phyloP scores from a whole-genome alignment of 2,329 filamentous ascomycete species.

The Zopfia rhizophila region DNA sequence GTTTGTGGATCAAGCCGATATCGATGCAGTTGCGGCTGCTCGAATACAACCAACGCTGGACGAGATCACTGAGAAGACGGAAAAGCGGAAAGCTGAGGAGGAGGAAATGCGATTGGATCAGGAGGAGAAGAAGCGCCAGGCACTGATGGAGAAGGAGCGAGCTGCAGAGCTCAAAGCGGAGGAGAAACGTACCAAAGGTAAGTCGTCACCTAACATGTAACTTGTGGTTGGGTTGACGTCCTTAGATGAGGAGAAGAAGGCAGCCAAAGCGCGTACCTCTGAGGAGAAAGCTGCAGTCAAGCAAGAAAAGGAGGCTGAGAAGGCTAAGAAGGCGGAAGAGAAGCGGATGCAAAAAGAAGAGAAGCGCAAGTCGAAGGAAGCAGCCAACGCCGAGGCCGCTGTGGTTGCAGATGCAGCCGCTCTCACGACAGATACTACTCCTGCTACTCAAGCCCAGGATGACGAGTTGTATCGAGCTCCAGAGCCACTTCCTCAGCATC shows the following conservation, averaged over 20 bases:
- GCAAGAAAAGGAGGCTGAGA: constrained; percentile 54
- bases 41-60: constrained; percentile 85
- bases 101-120: constrained; percentile 72
- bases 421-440: constrained; percentile 14
- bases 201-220: constrained; percentile 35
- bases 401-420: constrained; percentile 9
- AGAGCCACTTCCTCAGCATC: constrained; percentile 10
- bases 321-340: constrained; percentile 63
- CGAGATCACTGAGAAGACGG: constrained; percentile 83
- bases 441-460: constrained; percentile 16
- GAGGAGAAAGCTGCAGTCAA: constrained; percentile 58
- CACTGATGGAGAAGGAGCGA: constrained; percentile 65
- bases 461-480: constrained; percentile 35
- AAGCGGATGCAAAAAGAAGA: constrained; percentile 58
- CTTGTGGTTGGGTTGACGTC: not conserved
- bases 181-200: constrained; percentile 66
- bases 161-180: constrained; percentile 58
- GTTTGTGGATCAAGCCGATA: constrained; percentile 79
- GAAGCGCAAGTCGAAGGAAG: constrained; percentile 59
- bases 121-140: constrained; percentile 71
- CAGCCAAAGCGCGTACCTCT: constrained; percentile 59
- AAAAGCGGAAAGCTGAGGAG: constrained; percentile 72
- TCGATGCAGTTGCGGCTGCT: constrained; percentile 80
- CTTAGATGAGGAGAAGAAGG: constrained; percentile 65
- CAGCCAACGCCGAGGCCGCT: constrained; percentile 25